Evolutionary conservation across 495 filamentous ascomycete species (phyloP).

Genomic region (Penicillium angulare): DNA sequence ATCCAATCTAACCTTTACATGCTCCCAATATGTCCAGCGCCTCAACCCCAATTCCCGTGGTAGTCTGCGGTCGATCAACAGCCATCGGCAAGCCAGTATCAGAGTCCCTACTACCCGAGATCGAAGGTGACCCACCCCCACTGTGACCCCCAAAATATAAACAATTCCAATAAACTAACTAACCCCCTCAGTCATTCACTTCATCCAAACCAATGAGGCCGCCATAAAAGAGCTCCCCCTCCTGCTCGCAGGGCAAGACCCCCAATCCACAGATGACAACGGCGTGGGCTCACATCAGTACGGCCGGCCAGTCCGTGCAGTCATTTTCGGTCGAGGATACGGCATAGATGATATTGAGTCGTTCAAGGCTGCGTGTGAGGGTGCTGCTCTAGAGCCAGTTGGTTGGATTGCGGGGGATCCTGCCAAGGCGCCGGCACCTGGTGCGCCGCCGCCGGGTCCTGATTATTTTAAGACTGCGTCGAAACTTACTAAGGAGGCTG

Average conservation of each 20-base stretch:
- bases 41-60: slow-evolving; percentile 9
- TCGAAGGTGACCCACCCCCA: slow-evolving; percentile 21
- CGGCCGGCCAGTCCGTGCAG: slow-evolving; percentile 23
- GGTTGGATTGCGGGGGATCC: slow-evolving; percentile 19
- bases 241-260: slow-evolving; percentile 27
- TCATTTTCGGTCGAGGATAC: slow-evolving; percentile 34
- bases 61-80: slow-evolving; percentile 21
- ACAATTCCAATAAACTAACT: slow-evolving; percentile 8
- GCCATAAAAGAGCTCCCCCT: slow-evolving; percentile 24
- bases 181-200: slow-evolving; percentile 25
- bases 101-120: slow-evolving; percentile 25
- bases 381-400: slow-evolving; percentile 7
- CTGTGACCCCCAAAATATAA: not conserved
- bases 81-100: slow-evolving; percentile 26
- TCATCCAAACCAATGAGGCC: slow-evolving; percentile 20
- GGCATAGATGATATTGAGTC: slow-evolving; percentile 15
- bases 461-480: slow-evolving; percentile 15
- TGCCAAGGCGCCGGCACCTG: slow-evolving; percentile 1
- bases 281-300: slow-evolving; percentile 32
- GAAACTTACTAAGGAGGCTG: not conserved
- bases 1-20: not conserved
- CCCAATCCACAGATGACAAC: slow-evolving; percentile 14
- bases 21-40: slow-evolving; percentile 17
- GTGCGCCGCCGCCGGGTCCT: slow-evolving; percentile 8
- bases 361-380: slow-evolving; percentile 3